These are phyloP conservation scores for Moesziomyces sp. DNA, from an alignment of 1,284 basidiomycete species.

Conservation along the genomic window DNA sequence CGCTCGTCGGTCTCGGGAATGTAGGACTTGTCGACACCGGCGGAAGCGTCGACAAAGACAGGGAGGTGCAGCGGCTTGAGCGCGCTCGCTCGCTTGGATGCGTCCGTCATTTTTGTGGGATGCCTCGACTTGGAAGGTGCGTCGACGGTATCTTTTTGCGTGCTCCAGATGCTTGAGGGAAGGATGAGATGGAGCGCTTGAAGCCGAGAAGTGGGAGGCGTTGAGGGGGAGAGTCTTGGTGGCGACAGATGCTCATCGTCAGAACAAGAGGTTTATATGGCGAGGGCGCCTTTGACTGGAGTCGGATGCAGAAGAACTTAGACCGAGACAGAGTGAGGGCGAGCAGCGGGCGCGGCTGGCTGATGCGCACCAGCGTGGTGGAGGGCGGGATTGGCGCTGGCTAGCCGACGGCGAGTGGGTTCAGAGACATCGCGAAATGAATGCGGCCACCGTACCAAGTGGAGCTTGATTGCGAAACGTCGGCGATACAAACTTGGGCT, in stretches of 20 bases:
- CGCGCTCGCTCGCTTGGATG: conserved; percentile 20
- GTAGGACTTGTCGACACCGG: conserved; percentile 30
- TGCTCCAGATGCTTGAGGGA: too few relatives aligned
- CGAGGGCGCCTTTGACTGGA: background rate
- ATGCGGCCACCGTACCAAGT: conserved; percentile 8
- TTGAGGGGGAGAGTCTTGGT: background rate
- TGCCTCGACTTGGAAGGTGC: background rate
- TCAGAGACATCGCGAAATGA: conserved; percentile 10
- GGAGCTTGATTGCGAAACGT: background rate
- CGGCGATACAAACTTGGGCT: background rate
- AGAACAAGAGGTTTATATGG: background rate
- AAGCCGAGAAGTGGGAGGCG: too few relatives aligned
- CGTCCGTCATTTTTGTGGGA: conserved; percentile 17
- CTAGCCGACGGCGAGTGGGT: conserved; percentile 2
- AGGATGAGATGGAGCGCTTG: too few relatives aligned
- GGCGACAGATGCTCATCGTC: background rate
- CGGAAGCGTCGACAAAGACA: conserved; percentile 35
- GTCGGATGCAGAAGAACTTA: background rate
- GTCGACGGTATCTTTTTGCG: background rate
- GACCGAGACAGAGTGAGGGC: background rate
- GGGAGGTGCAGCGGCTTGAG: conserved; percentile 33
- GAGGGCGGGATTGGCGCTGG: conserved; percentile 1
- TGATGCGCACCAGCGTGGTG: conserved; percentile 1
- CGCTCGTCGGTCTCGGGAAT: conserved; percentile 35
- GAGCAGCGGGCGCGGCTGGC: background rate